A percentile compares a stretch with the other conserved stretches of the same genome.
Evolutionary conservation across 2,329 filamentous ascomycete species (phyloP).

Genomic region (Trichoderma koningiopsis): DNA sequence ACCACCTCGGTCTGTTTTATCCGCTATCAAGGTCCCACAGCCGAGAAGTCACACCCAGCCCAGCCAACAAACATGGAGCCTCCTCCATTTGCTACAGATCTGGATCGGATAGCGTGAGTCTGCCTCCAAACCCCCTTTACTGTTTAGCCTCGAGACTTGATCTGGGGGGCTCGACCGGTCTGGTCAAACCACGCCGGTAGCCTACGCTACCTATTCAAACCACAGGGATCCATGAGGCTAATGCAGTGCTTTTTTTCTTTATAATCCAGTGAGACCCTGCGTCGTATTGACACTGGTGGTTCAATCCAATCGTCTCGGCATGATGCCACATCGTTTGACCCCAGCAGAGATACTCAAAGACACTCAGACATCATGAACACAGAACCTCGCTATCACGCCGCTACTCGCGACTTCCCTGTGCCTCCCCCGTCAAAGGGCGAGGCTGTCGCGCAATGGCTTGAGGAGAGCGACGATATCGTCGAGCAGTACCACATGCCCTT

Average conservation of each 20-base stretch:
- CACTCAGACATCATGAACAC: conserved; percentile 22
- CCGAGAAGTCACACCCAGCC: conserved; percentile 11
- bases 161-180: conserved; percentile 18
- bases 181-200: conserved; percentile 7
- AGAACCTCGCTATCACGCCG: conserved; percentile 12
- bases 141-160: background rate
- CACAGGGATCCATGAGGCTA: conserved; percentile 15
- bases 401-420: conserved; percentile 21
- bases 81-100: conserved; percentile 26
- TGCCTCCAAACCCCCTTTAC: conserved; percentile 13
- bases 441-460: conserved; percentile 22
- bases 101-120: conserved; percentile 28
- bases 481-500: conserved; percentile 12
- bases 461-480: conserved; percentile 23
- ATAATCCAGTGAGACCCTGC: conserved; percentile 23
- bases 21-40: conserved; percentile 22
- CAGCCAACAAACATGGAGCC: conserved; percentile 24
- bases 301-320: conserved; percentile 10
- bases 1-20: conserved; percentile 26
- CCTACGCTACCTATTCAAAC: conserved; percentile 8
- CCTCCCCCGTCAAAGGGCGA: conserved; percentile 22
- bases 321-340: conserved; percentile 19
- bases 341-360: conserved; percentile 9
- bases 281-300: conserved; percentile 11
- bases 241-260: background rate